Percentiles rank a stretch among this genome's conserved stretches.
Conservation (phyloP, 164 flowering plant species). For the Hamamelis virginiana region DNA sequence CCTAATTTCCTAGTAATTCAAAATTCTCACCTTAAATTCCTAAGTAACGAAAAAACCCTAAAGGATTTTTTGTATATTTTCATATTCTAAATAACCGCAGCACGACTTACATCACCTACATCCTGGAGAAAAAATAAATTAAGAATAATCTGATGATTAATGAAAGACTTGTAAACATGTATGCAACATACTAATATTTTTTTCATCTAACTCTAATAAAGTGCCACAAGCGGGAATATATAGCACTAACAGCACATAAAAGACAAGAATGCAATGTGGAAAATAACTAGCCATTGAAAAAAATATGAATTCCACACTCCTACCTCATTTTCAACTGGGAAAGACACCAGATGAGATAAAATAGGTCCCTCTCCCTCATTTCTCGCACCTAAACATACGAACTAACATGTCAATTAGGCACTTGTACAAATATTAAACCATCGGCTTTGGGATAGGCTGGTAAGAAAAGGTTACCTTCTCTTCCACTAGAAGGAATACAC, state of each 20-base stretch:
- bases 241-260: neutral
- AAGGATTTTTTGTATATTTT: too few species aligned
- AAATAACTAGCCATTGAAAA: neutral
- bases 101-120: too few species aligned
- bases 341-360: neutral
- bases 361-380: slow-evolving; percentile 2
- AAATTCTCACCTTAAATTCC: too few species aligned
- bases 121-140: too few species aligned
- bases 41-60: too few species aligned
- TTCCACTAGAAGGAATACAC: slow-evolving; percentile 5
- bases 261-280: neutral
- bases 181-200: neutral
- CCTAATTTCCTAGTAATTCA: too few species aligned
- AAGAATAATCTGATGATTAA: too few species aligned
- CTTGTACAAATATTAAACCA: neutral
- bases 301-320: neutral
- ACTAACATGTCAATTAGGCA: slow-evolving; percentile 1
- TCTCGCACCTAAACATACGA: slow-evolving; percentile 10
- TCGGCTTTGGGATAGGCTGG: neutral
- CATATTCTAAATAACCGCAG: too few species aligned
- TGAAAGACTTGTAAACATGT: too few species aligned
- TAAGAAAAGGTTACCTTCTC: slow-evolving; percentile 24
- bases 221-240: neutral
- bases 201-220: neutral
- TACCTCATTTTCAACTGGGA: slow-evolving; percentile 14